phyloP scores from a whole-genome alignment of 768 basidiomycete species.

The Jaapia argillacea region DNA sequence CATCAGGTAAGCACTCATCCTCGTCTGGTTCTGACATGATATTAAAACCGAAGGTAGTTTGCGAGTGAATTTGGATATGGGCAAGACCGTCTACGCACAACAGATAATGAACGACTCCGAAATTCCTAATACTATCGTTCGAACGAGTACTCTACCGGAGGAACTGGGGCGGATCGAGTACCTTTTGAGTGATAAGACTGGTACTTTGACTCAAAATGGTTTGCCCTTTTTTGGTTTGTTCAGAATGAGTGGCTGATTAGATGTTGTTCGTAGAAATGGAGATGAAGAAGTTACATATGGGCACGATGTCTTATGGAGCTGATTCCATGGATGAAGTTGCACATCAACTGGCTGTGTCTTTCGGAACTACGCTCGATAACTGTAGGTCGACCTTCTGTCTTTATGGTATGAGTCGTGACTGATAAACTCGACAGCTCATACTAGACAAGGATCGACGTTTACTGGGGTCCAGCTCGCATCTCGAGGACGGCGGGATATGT shows the following conservation, averaged over 20 bases:
- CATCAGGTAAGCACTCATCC: constrained; percentile 73
- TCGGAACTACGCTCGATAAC: constrained; percentile 55
- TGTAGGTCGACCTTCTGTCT: constrained; percentile 22
- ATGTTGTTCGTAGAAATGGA: constrained; percentile 74
- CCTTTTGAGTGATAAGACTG: constrained; percentile 94
- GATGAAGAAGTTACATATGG: constrained; percentile 98
- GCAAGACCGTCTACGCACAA: constrained; percentile 94
- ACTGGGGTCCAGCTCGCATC: constrained; percentile 79
- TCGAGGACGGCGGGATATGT: constrained; percentile 89
- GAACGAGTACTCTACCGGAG: constrained; percentile 96
- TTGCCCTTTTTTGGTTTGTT: constrained; percentile 10
- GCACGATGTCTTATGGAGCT: constrained; percentile 92
- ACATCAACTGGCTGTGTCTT: constrained; percentile 81
- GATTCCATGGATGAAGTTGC: constrained; percentile 99
- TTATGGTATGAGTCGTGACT: not conserved
- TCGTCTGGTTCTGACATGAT: too few relatives aligned
- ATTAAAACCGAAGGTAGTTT: constrained; percentile 57
- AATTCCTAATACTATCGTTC: constrained; percentile 91
- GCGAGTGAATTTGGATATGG: constrained; percentile 99
- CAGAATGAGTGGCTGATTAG: not conserved
- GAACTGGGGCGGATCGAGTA: constrained; percentile 95
- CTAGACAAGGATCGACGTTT: constrained; percentile 44
- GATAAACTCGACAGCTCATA: constrained; percentile 21
- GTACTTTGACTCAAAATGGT: constrained; percentile 97
- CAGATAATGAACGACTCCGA: constrained; percentile 91